phyloP scores from a whole-genome alignment of 148 eudicot genomes.

The Nepenthes gracilis region DNA sequence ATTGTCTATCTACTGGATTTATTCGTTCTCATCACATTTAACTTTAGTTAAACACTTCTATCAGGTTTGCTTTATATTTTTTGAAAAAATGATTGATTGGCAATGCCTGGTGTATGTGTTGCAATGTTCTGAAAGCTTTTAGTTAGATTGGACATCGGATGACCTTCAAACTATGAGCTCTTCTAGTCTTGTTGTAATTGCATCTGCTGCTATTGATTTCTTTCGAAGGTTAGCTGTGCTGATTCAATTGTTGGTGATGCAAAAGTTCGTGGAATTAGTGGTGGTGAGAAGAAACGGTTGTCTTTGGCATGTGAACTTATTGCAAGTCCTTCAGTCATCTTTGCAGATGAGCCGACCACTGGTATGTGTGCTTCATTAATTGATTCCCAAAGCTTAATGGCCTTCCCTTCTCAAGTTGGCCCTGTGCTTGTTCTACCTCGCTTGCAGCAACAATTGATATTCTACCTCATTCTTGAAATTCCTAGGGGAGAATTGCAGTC shows the following conservation, averaged over 20 bases:
- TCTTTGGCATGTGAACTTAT: slow-evolving; percentile 92
- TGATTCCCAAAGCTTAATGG: neutral
- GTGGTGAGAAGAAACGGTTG: slow-evolving; percentile 95
- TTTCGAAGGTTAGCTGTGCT: slow-evolving; percentile 82
- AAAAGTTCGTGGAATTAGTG: slow-evolving; percentile 97
- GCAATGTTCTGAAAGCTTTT: too few species aligned
- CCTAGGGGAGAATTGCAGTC: too few species aligned
- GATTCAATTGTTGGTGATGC: slow-evolving; percentile 97
- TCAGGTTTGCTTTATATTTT: too few species aligned
- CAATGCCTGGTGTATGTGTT: too few species aligned
- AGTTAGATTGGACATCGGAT: too few species aligned
- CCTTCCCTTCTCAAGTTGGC: neutral
- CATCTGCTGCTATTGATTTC: slow-evolving; percentile 5
- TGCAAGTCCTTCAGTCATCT: slow-evolving; percentile 96
- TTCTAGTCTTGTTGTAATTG: neutral
- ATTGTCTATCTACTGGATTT: too few species aligned
- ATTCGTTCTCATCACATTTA: neutral
- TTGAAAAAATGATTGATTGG: too few species aligned
- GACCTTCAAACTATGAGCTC: neutral
- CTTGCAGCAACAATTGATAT: too few species aligned
- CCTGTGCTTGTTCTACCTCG: too few species aligned
- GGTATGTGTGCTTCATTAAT: slow-evolving; percentile 23
- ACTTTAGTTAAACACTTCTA: neutral
- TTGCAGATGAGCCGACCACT: slow-evolving; percentile 99
- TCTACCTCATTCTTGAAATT: too few species aligned